Evolutionary conservation across 805 yeast species (phyloP), one percentile per base, ranked within the genome.

Genomic region (Jamesozyma rosinii): DNA sequence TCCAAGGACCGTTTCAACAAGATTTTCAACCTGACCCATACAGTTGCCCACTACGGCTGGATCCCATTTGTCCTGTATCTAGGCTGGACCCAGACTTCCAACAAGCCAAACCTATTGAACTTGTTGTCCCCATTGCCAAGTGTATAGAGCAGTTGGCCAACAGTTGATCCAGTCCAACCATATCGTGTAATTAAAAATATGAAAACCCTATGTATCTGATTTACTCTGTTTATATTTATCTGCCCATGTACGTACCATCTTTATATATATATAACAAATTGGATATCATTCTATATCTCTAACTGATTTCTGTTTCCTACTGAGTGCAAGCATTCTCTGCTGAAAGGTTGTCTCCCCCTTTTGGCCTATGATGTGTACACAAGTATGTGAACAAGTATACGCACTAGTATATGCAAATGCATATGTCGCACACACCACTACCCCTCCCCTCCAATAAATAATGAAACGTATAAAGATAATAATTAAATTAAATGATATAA

Each of bases 41-140:
- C 86, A 42, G 75, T 83, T 58, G 84, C 90, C 46, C 98, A 94
- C 68, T 92, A 88, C 67, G 97, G 97, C 38, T 92, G 95, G 86
- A 81, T 92, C 57, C 98, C 98, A 44, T 83, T 92, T 62, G 81
- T 92, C 52, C 72, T 92, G 61, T 92, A 92, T 72, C 71, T 92
- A 55, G 98, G 92, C 38, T 83, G 88, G 88, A 65, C 76, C 45
- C 78, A 85, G 54, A 80, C 90, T 50, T 73, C 87, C 44, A 83
- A 82, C 66, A 85, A 83, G 68, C 97, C 97, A 50, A 79, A 79
- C 51, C 70, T 90, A 60, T 73, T 90, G 65, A 63, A 63, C 41
- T 42, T 63, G 42, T 56, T 63, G 40, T 59, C 66, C 14, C 67
- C 67, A 44, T 47, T 63, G 35, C 67, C 67, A 54, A 63, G 67